Percentiles rank a stretch among this genome's conserved stretches.
phyloP scores from a whole-genome alignment of 495 filamentous ascomycete genomes.

The Poronia punctata region DNA sequence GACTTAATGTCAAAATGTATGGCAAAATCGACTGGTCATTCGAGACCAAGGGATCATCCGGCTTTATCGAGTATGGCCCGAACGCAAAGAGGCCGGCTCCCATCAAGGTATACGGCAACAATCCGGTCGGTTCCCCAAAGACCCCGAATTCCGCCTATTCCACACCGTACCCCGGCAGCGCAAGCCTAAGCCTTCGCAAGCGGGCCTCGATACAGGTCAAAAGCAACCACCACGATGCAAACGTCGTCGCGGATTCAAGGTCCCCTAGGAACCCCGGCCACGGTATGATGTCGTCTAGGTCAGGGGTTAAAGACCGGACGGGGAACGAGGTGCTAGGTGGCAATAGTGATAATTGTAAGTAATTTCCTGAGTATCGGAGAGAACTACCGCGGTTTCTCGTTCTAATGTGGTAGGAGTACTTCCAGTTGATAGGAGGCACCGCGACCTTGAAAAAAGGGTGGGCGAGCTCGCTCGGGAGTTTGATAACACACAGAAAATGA shows the following conservation, averaged over 20 bases:
- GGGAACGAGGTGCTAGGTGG: too few relatives aligned
- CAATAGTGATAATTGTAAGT: too few relatives aligned
- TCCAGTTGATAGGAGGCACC: neutral
- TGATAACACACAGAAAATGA: neutral
- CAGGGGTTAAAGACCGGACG: too few relatives aligned
- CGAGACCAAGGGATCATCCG: neutral
- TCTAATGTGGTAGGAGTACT: neutral
- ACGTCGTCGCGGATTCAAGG: too few relatives aligned
- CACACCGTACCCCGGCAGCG: too few relatives aligned
- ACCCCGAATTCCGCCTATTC: neutral
- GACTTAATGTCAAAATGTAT: neutral
- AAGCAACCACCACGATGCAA: too few relatives aligned
- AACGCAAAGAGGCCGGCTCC: neutral
- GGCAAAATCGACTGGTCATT: neutral
- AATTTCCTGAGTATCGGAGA: too few relatives aligned
- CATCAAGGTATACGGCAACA: neutral
- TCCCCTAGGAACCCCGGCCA: too few relatives aligned
- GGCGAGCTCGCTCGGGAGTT: neutral
- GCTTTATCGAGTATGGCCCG: neutral
- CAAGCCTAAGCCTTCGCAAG: too few relatives aligned
- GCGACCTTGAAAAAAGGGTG: neutral
- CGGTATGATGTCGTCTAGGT: too few relatives aligned
- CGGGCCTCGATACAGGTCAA: too few relatives aligned
- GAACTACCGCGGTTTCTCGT: neutral
- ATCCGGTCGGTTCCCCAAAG: too few relatives aligned